Conservation (phyloP, 2,329 filamentous ascomycete genomes). For the Fusarium denticulatum region DNA sequence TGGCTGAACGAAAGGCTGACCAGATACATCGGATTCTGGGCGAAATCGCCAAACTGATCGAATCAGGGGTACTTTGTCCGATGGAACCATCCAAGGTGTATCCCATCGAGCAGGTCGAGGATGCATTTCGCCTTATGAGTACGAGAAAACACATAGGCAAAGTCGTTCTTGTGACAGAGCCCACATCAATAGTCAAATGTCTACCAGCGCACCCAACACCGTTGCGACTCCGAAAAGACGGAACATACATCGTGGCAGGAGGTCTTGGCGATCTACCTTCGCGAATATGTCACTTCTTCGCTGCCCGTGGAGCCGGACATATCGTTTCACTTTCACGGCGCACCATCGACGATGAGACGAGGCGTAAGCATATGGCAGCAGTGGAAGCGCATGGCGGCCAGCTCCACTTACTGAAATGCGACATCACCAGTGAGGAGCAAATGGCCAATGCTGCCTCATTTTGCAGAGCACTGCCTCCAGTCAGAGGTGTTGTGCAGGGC, state of each 20-base stretch:
- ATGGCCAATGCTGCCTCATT: not conserved
- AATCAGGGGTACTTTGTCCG: not conserved
- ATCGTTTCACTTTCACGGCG: constrained; percentile 4
- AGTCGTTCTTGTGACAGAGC: not conserved
- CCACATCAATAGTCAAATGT: not conserved
- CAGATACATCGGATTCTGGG: not conserved
- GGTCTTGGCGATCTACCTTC: not conserved
- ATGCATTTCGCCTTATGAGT: not conserved
- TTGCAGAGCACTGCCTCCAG: not conserved
- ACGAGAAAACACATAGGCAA: constrained; percentile 1
- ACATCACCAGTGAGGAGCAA: not conserved
- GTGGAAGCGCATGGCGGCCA: not conserved
- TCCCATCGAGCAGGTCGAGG: not conserved
- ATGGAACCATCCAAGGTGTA: not conserved
- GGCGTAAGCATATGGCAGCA: not conserved
- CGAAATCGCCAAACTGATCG: not conserved
- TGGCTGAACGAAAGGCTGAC: not conserved
- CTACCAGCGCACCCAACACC: not conserved
- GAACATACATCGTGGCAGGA: not conserved
- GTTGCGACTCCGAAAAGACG: not conserved
- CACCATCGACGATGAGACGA: not conserved
- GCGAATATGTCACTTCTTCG: not conserved
- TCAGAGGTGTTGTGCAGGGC: constrained; percentile 1
- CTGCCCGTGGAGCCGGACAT: constrained; percentile 3
- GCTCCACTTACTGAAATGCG: not conserved